Conservation (phyloP, 2,329 filamentous ascomycete genomes). For the Trichocomaceae sp. region DNA sequence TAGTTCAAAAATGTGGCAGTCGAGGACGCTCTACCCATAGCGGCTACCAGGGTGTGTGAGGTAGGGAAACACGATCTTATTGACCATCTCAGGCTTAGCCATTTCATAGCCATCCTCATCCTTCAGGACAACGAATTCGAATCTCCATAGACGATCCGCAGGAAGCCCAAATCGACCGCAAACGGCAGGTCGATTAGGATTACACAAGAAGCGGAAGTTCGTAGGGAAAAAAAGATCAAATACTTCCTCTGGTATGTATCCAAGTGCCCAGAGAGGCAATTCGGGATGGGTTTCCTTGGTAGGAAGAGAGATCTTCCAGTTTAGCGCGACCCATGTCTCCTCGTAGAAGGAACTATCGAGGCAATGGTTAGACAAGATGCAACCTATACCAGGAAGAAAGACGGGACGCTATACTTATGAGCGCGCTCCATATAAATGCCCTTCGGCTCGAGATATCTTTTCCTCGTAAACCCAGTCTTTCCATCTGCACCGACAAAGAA, state of each 20-base stretch:
- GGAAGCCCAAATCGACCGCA: slow-evolving; percentile 41
- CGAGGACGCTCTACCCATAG: slow-evolving; percentile 1
- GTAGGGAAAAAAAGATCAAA: slow-evolving; percentile 45
- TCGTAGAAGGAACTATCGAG: slow-evolving; percentile 10
- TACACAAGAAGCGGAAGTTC: slow-evolving; percentile 42
- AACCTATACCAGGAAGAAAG: too few species aligned
- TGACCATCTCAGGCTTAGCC: slow-evolving; percentile 24
- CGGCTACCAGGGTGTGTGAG: slow-evolving; percentile 18
- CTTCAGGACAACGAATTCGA: slow-evolving; percentile 30
- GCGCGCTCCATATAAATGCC: slow-evolving; percentile 32
- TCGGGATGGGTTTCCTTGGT: slow-evolving; percentile 43
- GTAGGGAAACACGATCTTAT: slow-evolving; percentile 25
- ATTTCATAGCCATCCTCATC: slow-evolving; percentile 26
- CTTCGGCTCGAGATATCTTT: slow-evolving; percentile 41
- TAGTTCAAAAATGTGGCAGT: too few species aligned
- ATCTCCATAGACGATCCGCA: slow-evolving; percentile 39
- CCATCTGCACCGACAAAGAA: slow-evolving; percentile 40
- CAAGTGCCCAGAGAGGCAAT: slow-evolving; percentile 44
- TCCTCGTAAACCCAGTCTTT: slow-evolving; percentile 43
- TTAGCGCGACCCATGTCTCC: slow-evolving; percentile 44
- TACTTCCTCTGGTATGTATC: slow-evolving; percentile 42
- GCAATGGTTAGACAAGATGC: too few species aligned
- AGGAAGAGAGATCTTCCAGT: slow-evolving; percentile 40
- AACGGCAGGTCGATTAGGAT: slow-evolving; percentile 38
- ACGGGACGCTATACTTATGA: too few species aligned